Evolutionary conservation across 2,329 filamentous ascomycete species (phyloP), one percentile per base, ranked within the genome.

Genomic region (Sporothrix globosa): DNA sequence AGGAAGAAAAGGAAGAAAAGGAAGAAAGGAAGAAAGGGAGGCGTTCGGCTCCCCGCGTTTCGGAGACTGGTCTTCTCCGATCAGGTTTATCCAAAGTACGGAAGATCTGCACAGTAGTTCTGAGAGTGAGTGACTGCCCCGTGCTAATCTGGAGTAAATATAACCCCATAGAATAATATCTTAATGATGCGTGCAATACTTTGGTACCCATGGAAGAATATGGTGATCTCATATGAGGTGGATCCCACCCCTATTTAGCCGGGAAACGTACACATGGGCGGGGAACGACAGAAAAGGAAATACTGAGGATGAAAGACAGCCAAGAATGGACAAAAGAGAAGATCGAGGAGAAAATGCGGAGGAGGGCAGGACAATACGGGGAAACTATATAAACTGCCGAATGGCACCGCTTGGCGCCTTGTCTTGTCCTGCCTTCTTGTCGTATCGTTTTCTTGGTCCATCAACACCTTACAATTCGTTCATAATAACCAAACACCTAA

Each of bases 31-130:
- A 48, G 17, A 48, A n/a, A 48, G 19, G 19, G 41, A 34, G 61
- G 61, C 46, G 44, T 46, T 52, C 61, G 44, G 61, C 44, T 48
- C 61, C 44, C 61, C 60, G 60, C 60, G 44, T 48, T 65, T 11
- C 41, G 60, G 41, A 63, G 21, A 63, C n/a, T 46, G n/a, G 41
- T 19, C 10, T 65, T 24, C 41, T 44, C 66, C 19, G 52, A 27
- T 58, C 34, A 17, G 66, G 34, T 68, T 68, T 68, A 58, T 58
- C 66, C 66, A 68, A 58, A 58, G 50, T 58, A 68, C 66, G 66
- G 52, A 68, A 54, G 63, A 21, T 21, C 11, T 46, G 41, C 2
- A 7, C 41, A 7, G 24, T 11, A 13, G 19, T 17, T 2, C 14
- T 30, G 11, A 50, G 60, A 6, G 41, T 24, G 30, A 39, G 19